A percentile compares a stretch with the other conserved stretches of the same genome.
Conservation (phyloP, 2,329 filamentous ascomycete species). For the Penicillium griseofulvum region DNA sequence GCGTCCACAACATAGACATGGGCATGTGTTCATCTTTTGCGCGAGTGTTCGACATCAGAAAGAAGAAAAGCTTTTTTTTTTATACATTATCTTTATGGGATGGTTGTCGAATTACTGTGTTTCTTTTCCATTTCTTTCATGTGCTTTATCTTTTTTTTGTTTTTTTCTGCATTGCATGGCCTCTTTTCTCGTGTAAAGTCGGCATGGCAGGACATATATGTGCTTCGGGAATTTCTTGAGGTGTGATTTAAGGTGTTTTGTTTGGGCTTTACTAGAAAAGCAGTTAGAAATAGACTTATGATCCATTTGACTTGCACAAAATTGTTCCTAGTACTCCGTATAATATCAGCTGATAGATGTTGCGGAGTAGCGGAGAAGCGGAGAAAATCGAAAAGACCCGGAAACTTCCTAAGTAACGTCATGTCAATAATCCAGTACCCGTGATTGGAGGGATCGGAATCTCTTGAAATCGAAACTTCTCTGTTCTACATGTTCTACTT, state of each 20-base stretch:
- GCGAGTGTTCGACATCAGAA: slow-evolving; percentile 24
- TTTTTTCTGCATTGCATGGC: slow-evolving; percentile 23
- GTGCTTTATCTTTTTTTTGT: not conserved
- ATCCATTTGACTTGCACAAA: not conserved
- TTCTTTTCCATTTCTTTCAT: slow-evolving; percentile 5
- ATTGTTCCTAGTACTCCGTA: not conserved
- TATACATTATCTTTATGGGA: slow-evolving; percentile 6
- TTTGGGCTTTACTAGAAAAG: slow-evolving; percentile 22
- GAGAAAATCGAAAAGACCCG: slow-evolving; percentile 5
- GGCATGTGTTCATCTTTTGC: slow-evolving; percentile 35
- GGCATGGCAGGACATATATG: slow-evolving; percentile 24
- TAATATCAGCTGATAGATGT: not conserved
- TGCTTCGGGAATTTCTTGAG: slow-evolving; percentile 20
- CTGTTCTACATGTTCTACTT: not conserved
- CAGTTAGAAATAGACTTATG: slow-evolving; percentile 26
- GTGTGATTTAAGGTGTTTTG: slow-evolving; percentile 25
- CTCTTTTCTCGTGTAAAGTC: slow-evolving; percentile 23
- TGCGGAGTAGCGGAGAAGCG: not conserved
- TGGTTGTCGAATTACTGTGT: slow-evolving; percentile 12
- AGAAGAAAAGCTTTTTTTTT: slow-evolving; percentile 29
- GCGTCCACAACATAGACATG: slow-evolving; percentile 45
- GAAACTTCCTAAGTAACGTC: slow-evolving; percentile 21
- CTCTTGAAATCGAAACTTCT: slow-evolving; percentile 8
- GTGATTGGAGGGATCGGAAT: slow-evolving; percentile 19
- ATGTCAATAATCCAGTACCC: slow-evolving; percentile 17